These are phyloP conservation scores for Cystofilobasidium macerans DNA, from an alignment of 768 basidiomycete genomes.

Conservation along the genomic window DNA sequence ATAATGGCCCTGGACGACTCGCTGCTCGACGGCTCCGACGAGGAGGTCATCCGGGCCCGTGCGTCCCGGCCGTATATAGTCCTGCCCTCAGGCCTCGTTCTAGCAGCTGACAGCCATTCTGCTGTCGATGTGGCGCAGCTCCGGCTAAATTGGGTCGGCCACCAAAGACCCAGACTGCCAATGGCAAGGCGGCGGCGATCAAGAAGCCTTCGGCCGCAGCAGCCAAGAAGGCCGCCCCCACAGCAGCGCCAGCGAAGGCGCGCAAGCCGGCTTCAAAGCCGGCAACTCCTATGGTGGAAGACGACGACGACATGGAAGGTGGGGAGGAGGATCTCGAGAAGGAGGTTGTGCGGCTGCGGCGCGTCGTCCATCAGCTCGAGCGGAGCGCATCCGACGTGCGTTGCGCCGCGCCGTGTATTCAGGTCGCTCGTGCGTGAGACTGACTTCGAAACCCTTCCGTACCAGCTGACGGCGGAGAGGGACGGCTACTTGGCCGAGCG, in stretches of 20 bases:
- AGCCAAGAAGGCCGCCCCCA: not conserved
- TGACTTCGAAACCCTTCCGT: no score
- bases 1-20: not conserved
- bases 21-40: not conserved
- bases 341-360: slow-evolving; percentile 6
- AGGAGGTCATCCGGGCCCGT: not conserved
- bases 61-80: not conserved
- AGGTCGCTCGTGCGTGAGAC: not conserved
- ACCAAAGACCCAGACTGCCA: not conserved
- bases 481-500: slow-evolving; percentile 15
- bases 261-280: no score
- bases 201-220: slow-evolving; percentile 3
- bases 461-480: slow-evolving; percentile 13
- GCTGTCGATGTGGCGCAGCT: not conserved
- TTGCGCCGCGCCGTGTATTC: not conserved
- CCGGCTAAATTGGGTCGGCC: not conserved
- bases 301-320: not conserved
- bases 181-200: not conserved
- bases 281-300: not conserved
- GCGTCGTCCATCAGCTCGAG: slow-evolving; percentile 15
- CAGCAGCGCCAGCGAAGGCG: not conserved
- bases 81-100: no score
- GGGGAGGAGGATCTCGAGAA: not conserved
- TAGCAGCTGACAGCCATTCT: no score
- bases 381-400: slow-evolving; percentile 12